Evolutionary conservation across 768 basidiomycete species (phyloP), one percentile per base, ranked within the genome.

Genomic region (Suillus spraguei): DNA sequence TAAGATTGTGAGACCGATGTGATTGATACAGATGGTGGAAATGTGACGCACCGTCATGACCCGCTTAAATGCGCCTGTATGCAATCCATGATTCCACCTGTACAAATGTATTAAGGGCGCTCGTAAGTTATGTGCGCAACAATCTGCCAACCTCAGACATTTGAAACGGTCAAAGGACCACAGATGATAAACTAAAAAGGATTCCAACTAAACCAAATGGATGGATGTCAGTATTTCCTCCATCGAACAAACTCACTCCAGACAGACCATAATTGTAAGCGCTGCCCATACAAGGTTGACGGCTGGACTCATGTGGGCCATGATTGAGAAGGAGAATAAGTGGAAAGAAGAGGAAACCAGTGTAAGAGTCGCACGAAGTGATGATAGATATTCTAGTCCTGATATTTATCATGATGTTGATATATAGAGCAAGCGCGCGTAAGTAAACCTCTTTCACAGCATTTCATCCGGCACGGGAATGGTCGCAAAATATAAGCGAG

Each of bases 101-200:
- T 36, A 64, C 17, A 63, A 42, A 32, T 39, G 10, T 20, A 50
- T 5, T 53, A 35, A 6, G 28, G 33, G 46, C 32, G 14, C 11
- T 38, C 10, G 3, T 5, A 32, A 32, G 1, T 41, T 10, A 28
- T n/a, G 44, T 11, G 14, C 47, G 1, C 6, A 13, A 17, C 0
- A 28, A n/a, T 17, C 9, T 9, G 70, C 83, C 66, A 64, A 90
- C 89, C 70, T 86, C 60, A 93, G 71, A 71, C 90, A 92, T 68
- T 81, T 84, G 79, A 94, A 94, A 63, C 83, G 81, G 72, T 94
- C 92, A 70, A 90, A 94, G 6, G 87, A 87, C 87, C 89, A 93
- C 59, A 93, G 74, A 69, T 93, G 91, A 71, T 84, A 88, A 2
- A 92, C 17, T 7, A 92, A 79, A 70, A 92, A 92, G 4, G 68